A percentile compares a stretch with the other conserved stretches of the same genome.
These are phyloP conservation scores for Rhypophila decipiens DNA, from an alignment of 495 filamentous ascomycete species.

Conservation along the genomic window DNA sequence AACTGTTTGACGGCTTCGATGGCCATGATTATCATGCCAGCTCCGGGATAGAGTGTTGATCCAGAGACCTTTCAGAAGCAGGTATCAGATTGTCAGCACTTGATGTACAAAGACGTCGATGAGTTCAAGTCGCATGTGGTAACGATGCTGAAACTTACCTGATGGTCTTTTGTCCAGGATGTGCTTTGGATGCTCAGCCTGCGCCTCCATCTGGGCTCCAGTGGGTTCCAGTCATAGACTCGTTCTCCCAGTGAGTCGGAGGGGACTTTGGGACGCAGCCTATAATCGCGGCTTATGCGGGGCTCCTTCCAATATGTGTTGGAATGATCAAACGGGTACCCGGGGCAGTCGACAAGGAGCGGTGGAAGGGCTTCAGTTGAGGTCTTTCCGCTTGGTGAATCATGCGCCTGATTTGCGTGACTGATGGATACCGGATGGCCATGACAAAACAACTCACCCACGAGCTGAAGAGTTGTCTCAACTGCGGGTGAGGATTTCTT, in stretches of 20 bases:
- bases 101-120: too few relatives aligned
- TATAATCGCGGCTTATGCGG: conserved; percentile 34
- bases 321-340: conserved; percentile 33
- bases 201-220: conserved; percentile 40
- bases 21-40: conserved; percentile 49
- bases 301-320: conserved; percentile 33
- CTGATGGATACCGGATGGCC: conserved; percentile 25
- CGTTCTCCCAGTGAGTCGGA: conserved; percentile 37
- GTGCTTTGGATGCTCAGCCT: conserved; percentile 28
- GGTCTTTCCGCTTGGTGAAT: too few relatives aligned
- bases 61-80: too few relatives aligned
- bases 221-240: conserved; percentile 28
- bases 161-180: conserved; percentile 46
- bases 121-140: too few relatives aligned
- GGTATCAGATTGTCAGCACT: too few relatives aligned
- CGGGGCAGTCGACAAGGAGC: conserved; percentile 22
- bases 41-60: conserved; percentile 45
- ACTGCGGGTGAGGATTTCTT: conserved; percentile 18
- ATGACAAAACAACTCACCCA: conserved; percentile 26
- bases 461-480: conserved; percentile 20
- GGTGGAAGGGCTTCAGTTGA: too few relatives aligned
- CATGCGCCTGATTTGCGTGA: too few relatives aligned
- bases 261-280: conserved; percentile 22
- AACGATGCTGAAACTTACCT: too few relatives aligned
- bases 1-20: conserved; percentile 36